A percentile compares a stretch with the other conserved stretches of the same genome.
Conservation (phyloP, 768 basidiomycete genomes). For the Naganishia vaughanmartiniae region DNA sequence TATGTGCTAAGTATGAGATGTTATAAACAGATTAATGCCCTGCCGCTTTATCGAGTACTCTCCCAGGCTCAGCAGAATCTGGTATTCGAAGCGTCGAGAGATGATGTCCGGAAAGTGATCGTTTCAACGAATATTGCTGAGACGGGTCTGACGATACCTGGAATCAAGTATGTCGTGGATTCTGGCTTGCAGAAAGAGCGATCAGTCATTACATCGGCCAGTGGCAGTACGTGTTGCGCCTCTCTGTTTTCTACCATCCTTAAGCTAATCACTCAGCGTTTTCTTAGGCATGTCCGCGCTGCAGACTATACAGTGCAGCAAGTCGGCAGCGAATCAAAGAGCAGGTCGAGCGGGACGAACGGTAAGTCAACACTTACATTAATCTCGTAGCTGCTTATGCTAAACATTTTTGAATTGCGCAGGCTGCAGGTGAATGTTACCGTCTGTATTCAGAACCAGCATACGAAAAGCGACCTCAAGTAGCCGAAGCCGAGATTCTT, state of each 20-base stretch:
- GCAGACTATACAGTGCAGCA: constrained; percentile 54
- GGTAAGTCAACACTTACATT: constrained; percentile 53
- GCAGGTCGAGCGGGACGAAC: constrained; percentile 95
- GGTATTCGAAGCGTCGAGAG: constrained; percentile 68
- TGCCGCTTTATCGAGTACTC: constrained; percentile 83
- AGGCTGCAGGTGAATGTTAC: constrained; percentile 84
- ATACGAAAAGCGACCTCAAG: constrained; percentile 64
- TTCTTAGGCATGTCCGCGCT: constrained; percentile 25
- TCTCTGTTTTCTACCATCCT: not conserved
- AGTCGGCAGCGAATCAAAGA: constrained; percentile 81
- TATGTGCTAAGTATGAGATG: constrained; percentile 6
- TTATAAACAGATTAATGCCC: constrained; percentile 63
- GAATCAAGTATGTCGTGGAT: constrained; percentile 92
- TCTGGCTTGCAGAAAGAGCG: constrained; percentile 93
- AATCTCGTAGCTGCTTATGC: not conserved
- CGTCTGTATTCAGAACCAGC: constrained; percentile 83
- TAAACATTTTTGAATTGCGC: not conserved
- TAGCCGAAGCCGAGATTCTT: constrained; percentile 83
- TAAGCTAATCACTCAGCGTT: not conserved
- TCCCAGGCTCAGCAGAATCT: constrained; percentile 71
- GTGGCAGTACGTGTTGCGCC: constrained; percentile 4
- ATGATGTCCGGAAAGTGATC: constrained; percentile 80
- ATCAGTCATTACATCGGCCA: constrained; percentile 46
- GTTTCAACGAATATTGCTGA: constrained; percentile 97
- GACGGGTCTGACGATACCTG: constrained; percentile 95